Conservation (phyloP, 306 rosid species). For the Sechiopsis laciniata region DNA sequence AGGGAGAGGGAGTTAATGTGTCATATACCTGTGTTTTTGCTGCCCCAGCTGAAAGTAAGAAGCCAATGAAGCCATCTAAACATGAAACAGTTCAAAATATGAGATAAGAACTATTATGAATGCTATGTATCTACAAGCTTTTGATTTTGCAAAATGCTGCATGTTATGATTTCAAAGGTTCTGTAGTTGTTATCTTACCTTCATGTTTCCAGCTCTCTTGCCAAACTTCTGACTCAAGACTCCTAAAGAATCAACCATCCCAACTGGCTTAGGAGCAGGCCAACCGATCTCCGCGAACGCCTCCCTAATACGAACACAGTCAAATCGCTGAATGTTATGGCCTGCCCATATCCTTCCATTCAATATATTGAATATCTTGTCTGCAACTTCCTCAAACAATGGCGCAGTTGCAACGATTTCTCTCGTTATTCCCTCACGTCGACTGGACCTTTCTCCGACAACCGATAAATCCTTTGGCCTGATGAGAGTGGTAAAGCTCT, state of each 20-base stretch:
- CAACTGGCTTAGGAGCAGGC: constrained; percentile 61
- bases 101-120: neutral
- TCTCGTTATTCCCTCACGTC: constrained; percentile 74
- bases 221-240: constrained; percentile 63
- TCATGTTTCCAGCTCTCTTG: constrained; percentile 95
- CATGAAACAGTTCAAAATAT: constrained; percentile 15
- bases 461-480: constrained; percentile 57
- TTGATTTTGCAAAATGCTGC: no score
- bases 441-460: constrained; percentile 48
- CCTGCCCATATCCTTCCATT: constrained; percentile 95
- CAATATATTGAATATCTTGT: constrained; percentile 57
- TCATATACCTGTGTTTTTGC: constrained; percentile 75
- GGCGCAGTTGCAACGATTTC: constrained; percentile 64
- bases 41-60: constrained; percentile 79
- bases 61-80: constrained; percentile 92
- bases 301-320: constrained; percentile 76
- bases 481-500: constrained; percentile 64
- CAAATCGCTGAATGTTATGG: constrained; percentile 77
- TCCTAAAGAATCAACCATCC: constrained; percentile 70
- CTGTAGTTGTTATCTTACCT: constrained; percentile 39
- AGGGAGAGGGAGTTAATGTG: neutral
- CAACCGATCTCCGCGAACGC: constrained; percentile 54
- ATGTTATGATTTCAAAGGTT: no score
- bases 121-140: no score
- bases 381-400: constrained; percentile 66